Evolutionary conservation across 1,284 basidiomycete species (phyloP).

Genomic region (Fomes fomentarius): DNA sequence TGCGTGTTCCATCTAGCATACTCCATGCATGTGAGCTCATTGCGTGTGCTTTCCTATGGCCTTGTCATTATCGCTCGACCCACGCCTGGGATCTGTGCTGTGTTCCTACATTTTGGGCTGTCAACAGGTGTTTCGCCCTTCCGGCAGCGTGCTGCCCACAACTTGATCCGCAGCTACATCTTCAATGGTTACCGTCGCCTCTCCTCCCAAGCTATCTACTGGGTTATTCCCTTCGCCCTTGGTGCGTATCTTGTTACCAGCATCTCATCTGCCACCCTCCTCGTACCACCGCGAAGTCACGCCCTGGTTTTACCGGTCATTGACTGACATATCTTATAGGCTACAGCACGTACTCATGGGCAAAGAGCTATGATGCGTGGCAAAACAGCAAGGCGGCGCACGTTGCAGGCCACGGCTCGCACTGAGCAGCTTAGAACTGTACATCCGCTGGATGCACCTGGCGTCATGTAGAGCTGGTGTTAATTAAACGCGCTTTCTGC

Average conservation of each 20-base stretch:
- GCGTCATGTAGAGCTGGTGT: constrained; percentile 9
- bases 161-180: constrained; percentile 76
- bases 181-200: constrained; percentile 89
- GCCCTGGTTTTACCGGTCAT: no score
- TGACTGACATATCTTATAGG: constrained; percentile 46
- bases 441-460: constrained; percentile 5
- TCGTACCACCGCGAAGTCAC: not conserved
- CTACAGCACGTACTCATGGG: constrained; percentile 86
- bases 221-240: constrained; percentile 74
- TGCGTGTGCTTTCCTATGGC: no score
- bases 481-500: constrained; percentile 14
- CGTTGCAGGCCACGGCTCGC: constrained; percentile 45
- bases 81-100: no score
- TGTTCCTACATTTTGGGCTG: no score
- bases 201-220: constrained; percentile 78
- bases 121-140: constrained; percentile 86
- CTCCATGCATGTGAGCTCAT: not conserved
- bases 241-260: no score
- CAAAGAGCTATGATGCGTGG: constrained; percentile 70
- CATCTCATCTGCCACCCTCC: not conserved
- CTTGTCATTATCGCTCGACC: no score
- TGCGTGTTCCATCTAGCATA: constrained; percentile 44
- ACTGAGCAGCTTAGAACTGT: constrained; percentile 26
- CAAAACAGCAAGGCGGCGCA: constrained; percentile 85
- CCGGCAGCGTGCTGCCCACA: constrained; percentile 73